Percentiles rank a stretch among this genome's conserved stretches.
phyloP scores from a whole-genome alignment of 2,329 filamentous ascomycete species.

The Exophiala xenobiotica region DNA sequence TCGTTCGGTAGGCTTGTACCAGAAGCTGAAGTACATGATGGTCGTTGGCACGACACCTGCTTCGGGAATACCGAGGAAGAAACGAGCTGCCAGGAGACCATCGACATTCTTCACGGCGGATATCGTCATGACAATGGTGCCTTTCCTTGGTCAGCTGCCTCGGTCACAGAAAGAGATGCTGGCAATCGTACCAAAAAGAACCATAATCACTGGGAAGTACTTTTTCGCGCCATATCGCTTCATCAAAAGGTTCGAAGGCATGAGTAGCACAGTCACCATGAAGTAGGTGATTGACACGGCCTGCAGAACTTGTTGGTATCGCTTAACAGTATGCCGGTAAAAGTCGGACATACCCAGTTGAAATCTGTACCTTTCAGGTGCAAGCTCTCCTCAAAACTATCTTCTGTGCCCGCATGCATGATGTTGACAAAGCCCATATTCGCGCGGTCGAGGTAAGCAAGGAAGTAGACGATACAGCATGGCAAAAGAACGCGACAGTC shows the following conservation, averaged over 20 bases:
- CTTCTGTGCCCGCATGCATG: constrained; percentile 18
- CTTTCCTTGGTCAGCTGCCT: not conserved
- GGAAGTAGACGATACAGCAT: constrained; percentile 28
- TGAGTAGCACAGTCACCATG: constrained; percentile 23
- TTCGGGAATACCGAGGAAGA: constrained; percentile 29
- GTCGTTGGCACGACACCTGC: constrained; percentile 29
- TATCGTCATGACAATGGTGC: constrained; percentile 28
- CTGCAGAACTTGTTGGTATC: not conserved
- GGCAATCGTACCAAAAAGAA: constrained; percentile 32
- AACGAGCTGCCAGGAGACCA: constrained; percentile 26
- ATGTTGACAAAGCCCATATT: constrained; percentile 28
- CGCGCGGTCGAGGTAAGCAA: constrained; percentile 28
- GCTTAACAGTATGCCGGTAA: not conserved
- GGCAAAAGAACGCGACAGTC: constrained; percentile 22
- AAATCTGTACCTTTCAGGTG: constrained; percentile 24
- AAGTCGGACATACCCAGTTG: constrained; percentile 24
- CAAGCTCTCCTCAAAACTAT: constrained; percentile 17
- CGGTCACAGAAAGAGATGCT: not conserved
- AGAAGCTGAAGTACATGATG: constrained; percentile 33
- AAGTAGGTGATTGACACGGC: constrained; percentile 29
- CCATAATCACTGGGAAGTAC: constrained; percentile 49
- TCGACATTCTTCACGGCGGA: constrained; percentile 16
- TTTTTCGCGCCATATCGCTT: constrained; percentile 26
- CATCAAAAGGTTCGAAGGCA: constrained; percentile 28
- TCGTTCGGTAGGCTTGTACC: constrained; percentile 32